A percentile compares a stretch with the other conserved stretches of the same genome.
Conservation (phyloP, 257 asterid species). For the Capsicum baccatum region DNA sequence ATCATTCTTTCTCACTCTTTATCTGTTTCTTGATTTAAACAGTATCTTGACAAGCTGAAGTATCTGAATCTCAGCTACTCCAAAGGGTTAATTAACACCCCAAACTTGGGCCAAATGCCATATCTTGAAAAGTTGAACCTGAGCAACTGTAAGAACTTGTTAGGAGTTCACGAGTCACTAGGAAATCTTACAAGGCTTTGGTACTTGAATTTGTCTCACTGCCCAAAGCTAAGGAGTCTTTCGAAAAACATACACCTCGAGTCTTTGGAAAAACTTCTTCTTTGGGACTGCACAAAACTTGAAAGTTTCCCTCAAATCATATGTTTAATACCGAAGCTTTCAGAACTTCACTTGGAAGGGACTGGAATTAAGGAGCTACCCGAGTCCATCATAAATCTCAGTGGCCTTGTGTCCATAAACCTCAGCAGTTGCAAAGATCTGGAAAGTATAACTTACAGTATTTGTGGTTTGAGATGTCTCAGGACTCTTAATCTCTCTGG, state of each 20-base stretch:
- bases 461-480: conserved; percentile 32
- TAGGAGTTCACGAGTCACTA: conserved; percentile 22
- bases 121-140: conserved; percentile 33
- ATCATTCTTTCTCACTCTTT: neutral
- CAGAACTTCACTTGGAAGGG: conserved; percentile 36
- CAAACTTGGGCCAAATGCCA: conserved; percentile 32
- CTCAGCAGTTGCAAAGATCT: conserved; percentile 25
- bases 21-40: conserved; percentile 17
- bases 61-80: conserved; percentile 37
- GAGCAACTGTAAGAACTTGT: conserved; percentile 33
- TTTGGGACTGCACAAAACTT: conserved; percentile 33
- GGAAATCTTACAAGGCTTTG: conserved; percentile 24
- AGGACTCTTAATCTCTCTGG: conserved; percentile 26
- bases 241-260: conserved; percentile 25
- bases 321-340: conserved; percentile 28
- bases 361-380: conserved; percentile 32
- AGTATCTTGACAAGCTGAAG: conserved; percentile 32
- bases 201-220: conserved; percentile 34
- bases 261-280: conserved; percentile 28
- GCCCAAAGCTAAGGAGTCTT: conserved; percentile 21
- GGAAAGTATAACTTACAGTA: conserved; percentile 29
- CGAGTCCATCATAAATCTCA: conserved; percentile 22
- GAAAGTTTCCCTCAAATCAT: conserved; percentile 32
- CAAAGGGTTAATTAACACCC: conserved; percentile 13
- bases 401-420: conserved; percentile 30